A percentile compares a stretch with the other conserved stretches of the same genome.
phyloP scores from a whole-genome alignment of 2,329 filamentous ascomycete species.

The Escovopsis weberi region DNA sequence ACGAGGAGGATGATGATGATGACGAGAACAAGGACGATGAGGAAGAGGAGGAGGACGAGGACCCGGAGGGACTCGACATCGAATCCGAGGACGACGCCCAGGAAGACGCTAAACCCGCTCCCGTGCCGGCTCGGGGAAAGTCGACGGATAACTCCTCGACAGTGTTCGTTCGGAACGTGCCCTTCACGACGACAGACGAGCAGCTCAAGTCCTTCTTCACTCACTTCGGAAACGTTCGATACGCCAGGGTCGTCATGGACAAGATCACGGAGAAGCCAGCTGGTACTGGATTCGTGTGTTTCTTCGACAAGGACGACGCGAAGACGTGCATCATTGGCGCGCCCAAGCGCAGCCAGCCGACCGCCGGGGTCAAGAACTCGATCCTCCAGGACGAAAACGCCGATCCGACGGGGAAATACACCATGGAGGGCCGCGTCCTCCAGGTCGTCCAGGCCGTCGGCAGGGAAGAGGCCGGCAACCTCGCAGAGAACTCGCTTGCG shows the following conservation, averaged over 20 bases:
- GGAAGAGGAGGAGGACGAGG: conserved; percentile 26
- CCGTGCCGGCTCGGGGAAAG: conserved; percentile 15
- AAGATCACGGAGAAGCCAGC: conserved; percentile 71
- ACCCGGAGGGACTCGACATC: conserved; percentile 21
- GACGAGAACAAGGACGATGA: conserved; percentile 28
- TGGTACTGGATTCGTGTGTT: conserved; percentile 91
- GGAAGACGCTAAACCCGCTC: too few relatives aligned
- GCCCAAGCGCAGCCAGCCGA: conserved; percentile 40
- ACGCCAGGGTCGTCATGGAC: conserved; percentile 85
- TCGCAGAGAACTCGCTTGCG: conserved; percentile 55
- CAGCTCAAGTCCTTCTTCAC: conserved; percentile 71
- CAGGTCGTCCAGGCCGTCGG: conserved; percentile 75
- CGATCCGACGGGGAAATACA: conserved; percentile 75
- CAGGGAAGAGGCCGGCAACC: conserved; percentile 61
- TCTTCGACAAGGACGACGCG: conserved; percentile 63
- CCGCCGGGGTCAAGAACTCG: conserved; percentile 52
- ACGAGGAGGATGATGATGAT: conserved; percentile 38
- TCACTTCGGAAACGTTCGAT: conserved; percentile 78
- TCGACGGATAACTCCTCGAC: conserved; percentile 57
- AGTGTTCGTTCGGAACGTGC: conserved; percentile 85
- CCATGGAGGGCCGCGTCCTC: conserved; percentile 75
- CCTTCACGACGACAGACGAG: conserved; percentile 76
- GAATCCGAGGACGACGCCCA: conserved; percentile 26
- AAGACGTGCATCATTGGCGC: conserved; percentile 61
- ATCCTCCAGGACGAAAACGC: conserved; percentile 75